Evolutionary conservation across 768 basidiomycete species (phyloP).

Genomic region (Aureoboletus auriporus): DNA sequence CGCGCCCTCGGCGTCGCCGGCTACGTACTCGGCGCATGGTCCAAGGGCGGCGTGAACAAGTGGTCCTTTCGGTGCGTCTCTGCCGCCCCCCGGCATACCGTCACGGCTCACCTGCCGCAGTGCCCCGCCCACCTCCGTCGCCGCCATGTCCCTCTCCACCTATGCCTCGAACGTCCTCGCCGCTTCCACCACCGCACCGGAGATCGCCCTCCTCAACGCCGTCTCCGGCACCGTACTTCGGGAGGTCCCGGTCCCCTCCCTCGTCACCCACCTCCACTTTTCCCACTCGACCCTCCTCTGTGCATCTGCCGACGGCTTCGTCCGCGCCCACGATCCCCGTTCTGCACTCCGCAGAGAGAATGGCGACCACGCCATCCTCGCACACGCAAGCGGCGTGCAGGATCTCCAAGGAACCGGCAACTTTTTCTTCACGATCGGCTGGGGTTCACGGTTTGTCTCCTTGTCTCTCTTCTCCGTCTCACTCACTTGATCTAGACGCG

Average conservation of each 20-base stretch:
- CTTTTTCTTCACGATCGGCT: conserved; percentile 82
- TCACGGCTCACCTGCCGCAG: conserved; percentile 25
- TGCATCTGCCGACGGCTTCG: conserved; percentile 68
- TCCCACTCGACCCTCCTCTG: conserved; percentile 62
- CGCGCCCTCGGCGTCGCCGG: conserved; percentile 57
- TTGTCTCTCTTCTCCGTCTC: background rate
- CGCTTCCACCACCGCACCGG: conserved; percentile 52
- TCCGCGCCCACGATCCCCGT: conserved; percentile 70
- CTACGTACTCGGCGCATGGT: conserved; percentile 72
- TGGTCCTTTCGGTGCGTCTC: conserved; percentile 68
- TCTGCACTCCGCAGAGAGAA: conserved; percentile 48
- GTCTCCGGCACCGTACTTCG: conserved; percentile 64
- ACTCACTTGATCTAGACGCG: conserved; percentile 53
- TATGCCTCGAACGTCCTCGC: conserved; percentile 56
- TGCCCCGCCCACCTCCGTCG: conserved; percentile 28
- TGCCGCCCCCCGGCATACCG: background rate
- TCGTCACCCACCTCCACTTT: conserved; percentile 61
- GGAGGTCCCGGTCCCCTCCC: conserved; percentile 50
- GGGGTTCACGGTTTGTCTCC: conserved; percentile 65
- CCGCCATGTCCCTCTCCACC: conserved; percentile 44
- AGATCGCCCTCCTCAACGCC: conserved; percentile 70
- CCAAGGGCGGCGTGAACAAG: conserved; percentile 81
- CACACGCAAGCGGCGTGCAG: conserved; percentile 79
- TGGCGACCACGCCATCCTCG: conserved; percentile 58
- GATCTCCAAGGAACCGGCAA: conserved; percentile 79